phyloP scores from a whole-genome alignment of 1,139 yeast genomes.

The Yamadazyma trypodendri region DNA sequence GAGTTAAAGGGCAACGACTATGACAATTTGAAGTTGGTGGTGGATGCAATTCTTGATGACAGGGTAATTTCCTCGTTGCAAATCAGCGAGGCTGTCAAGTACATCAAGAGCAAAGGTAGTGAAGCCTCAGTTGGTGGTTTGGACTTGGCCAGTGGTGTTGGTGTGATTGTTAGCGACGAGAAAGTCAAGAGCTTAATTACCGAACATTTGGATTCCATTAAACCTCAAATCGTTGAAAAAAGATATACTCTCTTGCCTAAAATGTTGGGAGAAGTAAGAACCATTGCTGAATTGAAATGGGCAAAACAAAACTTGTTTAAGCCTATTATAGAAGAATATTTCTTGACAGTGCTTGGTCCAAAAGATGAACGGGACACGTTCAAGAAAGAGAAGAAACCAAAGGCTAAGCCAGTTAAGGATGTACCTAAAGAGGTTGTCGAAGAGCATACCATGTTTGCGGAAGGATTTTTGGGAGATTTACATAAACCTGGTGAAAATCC shows the following conservation, averaged over 20 bases:
- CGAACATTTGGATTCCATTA: conserved; percentile 58
- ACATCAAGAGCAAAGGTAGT: conserved; percentile 51
- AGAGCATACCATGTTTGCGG: conserved; percentile 85
- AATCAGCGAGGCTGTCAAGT: conserved; percentile 78
- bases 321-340: conserved; percentile 77
- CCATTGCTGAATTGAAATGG: conserved; percentile 78
- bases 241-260: conserved; percentile 79
- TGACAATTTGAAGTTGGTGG: conserved; percentile 48
- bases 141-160: conserved; percentile 75
- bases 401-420: conserved; percentile 19
- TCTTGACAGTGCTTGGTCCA: conserved; percentile 77
- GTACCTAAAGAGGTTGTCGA: conserved; percentile 25
- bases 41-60: conserved; percentile 62
- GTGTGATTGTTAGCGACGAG: conserved; percentile 65
- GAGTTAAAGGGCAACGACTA: conserved; percentile 50
- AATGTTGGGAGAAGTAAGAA: conserved; percentile 73
- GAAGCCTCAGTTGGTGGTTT: conserved; percentile 44
- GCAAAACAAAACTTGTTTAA: conserved; percentile 86
- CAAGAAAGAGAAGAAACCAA: conserved; percentile 66
- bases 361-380: conserved; percentile 91
- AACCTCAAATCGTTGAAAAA: conserved; percentile 58
- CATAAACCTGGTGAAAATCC: conserved; percentile 96
- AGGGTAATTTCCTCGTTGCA: conserved; percentile 68
- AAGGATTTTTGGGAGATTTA: conserved; percentile 92
- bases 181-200: conserved; percentile 60